These are phyloP conservation scores for Pseudogymnoascus sp. DNA, from an alignment of 2,329 filamentous ascomycete species.

Conservation along the genomic window DNA sequence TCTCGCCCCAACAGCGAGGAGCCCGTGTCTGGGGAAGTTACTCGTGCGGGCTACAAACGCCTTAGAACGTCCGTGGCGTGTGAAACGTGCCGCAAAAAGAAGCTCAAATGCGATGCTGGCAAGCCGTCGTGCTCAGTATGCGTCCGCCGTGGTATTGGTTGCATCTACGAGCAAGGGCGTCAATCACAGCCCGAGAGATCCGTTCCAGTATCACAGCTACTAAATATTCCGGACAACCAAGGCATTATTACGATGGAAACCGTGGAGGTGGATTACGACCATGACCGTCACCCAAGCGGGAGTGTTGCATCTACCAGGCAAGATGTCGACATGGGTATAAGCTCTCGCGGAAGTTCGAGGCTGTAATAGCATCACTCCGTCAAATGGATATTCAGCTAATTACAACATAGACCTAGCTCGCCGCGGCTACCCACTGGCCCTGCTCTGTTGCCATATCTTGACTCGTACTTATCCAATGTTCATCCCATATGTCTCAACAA, in stretches of 20 bases:
- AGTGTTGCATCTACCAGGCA: background rate
- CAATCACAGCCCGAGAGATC: slow-evolving; percentile 7
- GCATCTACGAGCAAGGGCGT: slow-evolving; percentile 2
- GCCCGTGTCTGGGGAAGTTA: background rate
- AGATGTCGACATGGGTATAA: background rate
- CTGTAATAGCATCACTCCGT: background rate
- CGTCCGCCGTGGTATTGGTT: background rate
- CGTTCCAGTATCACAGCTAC: background rate
- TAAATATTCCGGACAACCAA: background rate
- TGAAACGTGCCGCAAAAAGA: slow-evolving; percentile 8
- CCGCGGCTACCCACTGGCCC: background rate
- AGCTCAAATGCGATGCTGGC: slow-evolving; percentile 5
- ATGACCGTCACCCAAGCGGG: background rate
- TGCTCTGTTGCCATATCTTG: slow-evolving; percentile 4
- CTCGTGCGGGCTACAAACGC: slow-evolving; percentile 2
- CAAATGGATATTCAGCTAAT: background rate
- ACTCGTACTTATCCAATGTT: slow-evolving; percentile 8
- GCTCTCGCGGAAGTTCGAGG: background rate
- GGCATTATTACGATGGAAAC: background rate
- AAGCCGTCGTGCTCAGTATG: slow-evolving; percentile 4
- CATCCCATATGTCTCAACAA: slow-evolving; percentile 9
- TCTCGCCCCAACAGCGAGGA: background rate
- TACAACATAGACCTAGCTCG: background rate
- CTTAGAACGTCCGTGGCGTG: slow-evolving; percentile 7
- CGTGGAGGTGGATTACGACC: background rate